A percentile compares a stretch with the other conserved stretches of the same genome.
phyloP scores from a whole-genome alignment of 257 asterid genomes.

The Hygrophila difformis region DNA sequence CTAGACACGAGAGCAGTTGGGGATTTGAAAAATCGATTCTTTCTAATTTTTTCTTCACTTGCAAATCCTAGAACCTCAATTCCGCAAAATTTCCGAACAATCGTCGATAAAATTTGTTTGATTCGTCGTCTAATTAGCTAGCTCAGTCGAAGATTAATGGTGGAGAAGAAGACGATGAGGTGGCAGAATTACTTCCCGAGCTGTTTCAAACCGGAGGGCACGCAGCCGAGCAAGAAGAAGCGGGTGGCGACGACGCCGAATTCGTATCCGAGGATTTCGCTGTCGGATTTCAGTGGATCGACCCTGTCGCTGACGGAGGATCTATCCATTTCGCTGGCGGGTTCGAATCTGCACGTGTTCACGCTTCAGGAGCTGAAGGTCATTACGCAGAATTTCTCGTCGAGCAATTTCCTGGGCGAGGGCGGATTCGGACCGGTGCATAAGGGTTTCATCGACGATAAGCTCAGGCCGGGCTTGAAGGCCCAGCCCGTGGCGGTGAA shows the following conservation, averaged over 20 bases:
- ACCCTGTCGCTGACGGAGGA: conserved; percentile 67
- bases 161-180: conserved; percentile 38
- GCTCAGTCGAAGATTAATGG: no score
- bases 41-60: conserved; percentile 11
- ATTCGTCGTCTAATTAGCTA: no score
- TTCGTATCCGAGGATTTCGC: conserved; percentile 50
- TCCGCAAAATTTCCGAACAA: no score
- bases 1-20: conserved; percentile 26
- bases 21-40: conserved; percentile 23
- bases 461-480: conserved; percentile 64
- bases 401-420: conserved; percentile 71
- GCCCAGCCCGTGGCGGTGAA: conserved; percentile 98
- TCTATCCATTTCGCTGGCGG: conserved; percentile 63
- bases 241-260: conserved; percentile 15
- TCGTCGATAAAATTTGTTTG: no score
- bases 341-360: conserved; percentile 58
- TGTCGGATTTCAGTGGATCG: conserved; percentile 51
- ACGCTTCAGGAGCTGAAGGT: conserved; percentile 76
- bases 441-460: conserved; percentile 88
- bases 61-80: conserved; percentile 15
- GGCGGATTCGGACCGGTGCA: conserved; percentile 99
- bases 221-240: conserved; percentile 22
- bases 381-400: conserved; percentile 66
- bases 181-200: conserved; percentile 46
- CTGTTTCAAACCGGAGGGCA: conserved; percentile 36